These are phyloP conservation scores for Sedum album DNA, from an alignment of 164 flowering plant species.

Conservation along the genomic window DNA sequence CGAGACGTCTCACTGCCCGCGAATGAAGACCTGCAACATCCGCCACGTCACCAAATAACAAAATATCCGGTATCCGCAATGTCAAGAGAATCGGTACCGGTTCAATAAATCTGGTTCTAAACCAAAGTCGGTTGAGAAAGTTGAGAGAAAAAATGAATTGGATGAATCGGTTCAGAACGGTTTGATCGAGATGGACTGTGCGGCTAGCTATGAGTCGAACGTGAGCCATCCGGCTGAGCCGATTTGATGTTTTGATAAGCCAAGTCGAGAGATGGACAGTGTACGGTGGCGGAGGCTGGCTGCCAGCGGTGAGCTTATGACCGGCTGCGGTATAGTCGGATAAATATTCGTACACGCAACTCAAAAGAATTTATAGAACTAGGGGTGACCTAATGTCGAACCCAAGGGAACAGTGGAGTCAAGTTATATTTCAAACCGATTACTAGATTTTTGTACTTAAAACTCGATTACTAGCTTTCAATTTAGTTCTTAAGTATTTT, in stretches of 20 bases:
- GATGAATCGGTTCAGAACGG: too few relatives aligned
- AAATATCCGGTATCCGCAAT: constrained; percentile 29
- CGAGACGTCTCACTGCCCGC: constrained; percentile 27
- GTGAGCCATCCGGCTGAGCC: constrained; percentile 53
- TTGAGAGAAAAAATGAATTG: constrained; percentile 13
- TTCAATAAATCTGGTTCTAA: constrained; percentile 31
- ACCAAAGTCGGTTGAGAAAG: constrained; percentile 18
- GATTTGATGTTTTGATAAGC: constrained; percentile 21
- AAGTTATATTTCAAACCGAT: too few relatives aligned
- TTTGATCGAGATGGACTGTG: too few relatives aligned
- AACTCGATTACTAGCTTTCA: too few relatives aligned
- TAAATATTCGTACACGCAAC: too few relatives aligned
- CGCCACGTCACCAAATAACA: constrained; percentile 54
- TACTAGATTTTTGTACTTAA: too few relatives aligned
- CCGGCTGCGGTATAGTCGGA: too few relatives aligned
- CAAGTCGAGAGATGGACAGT: constrained; percentile 43
- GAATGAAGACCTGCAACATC: constrained; percentile 51
- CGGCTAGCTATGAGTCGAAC: constrained; percentile 64
- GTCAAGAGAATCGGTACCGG: constrained; percentile 37
- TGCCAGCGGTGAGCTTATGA: too few relatives aligned
- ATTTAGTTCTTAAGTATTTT: too few relatives aligned
- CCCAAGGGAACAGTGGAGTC: too few relatives aligned
- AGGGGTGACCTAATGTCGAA: too few relatives aligned
- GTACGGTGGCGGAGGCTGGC: constrained; percentile 32
- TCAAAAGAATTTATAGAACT: too few relatives aligned